Evolutionary conservation across 192 early-diverging fungal species (phyloP), one percentile per base, ranked within the genome.

Genomic region (Rhizophagus sp.): DNA sequence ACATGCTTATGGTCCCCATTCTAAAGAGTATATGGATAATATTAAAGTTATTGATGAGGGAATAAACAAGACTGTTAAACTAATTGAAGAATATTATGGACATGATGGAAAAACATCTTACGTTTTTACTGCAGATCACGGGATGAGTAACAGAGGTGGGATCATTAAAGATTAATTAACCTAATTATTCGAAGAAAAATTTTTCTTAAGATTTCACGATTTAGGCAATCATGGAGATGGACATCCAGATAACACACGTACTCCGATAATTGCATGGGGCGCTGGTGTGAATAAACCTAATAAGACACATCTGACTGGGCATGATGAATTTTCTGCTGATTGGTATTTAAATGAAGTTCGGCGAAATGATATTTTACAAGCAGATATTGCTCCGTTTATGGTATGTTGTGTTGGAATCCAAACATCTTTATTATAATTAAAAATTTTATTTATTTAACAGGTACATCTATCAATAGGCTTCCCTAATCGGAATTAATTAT

Each of bases 351-450:
- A 78, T 34, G 85, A 84, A 41, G 81, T 89, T 12, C 87, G 88
- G 68, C 88, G 97, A 78, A 83, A 93, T 65, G 97, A 98, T 84
- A 91, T 98, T 50, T 90, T 91, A 71, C 97, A 98, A 81, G 97
- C 97, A 3, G 97, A 97, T 84, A 95, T 98, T 87, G 96, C 97
- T 2, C 96, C 97, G 19, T 87, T 98, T 66, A 97, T 98, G 96
- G 92, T 93, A 87, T 44, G 15, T 69, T 47, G 6, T 24, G 5
- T 62, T 24, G 25, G 33, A 57, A 79, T 61, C 75, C 15, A 22
- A 9, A 10, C 34, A 30, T 49, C 13, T 76, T 81, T 34, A 33
- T 61, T 30, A 62, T 83, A 74, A 66, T 24, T 76, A 27, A 24
- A 30, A 6, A 33, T 39, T 10, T 39, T 44, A 24, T 33, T 15